Percentiles rank a stretch among this genome's conserved stretches.
Conservation (phyloP, 108 stramenopile species). For the Discostella stelligeroides region DNA sequence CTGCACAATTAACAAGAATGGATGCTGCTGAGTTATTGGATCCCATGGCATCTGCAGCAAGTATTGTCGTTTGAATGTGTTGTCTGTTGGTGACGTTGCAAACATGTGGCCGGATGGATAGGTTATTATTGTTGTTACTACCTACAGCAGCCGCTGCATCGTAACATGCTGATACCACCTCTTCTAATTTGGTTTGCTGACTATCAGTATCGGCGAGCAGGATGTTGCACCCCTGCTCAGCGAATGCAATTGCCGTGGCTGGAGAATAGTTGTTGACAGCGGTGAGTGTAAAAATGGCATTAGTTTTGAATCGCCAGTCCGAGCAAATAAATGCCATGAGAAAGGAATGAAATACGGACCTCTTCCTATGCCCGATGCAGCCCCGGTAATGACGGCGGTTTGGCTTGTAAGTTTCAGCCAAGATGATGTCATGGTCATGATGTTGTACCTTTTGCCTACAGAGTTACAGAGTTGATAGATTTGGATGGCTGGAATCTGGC, state of each 20-base stretch:
- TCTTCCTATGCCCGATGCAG: slow-evolving; percentile 81
- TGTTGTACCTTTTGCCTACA: too few species aligned
- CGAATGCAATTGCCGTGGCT: slow-evolving; percentile 20
- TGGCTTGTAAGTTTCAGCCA: slow-evolving; percentile 61
- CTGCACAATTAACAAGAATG: slow-evolving; percentile 78
- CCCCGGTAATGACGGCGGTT: slow-evolving; percentile 75
- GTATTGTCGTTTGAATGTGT: slow-evolving; percentile 50
- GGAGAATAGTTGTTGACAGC: too few species aligned
- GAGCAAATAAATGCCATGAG: background rate
- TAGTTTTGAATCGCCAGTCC: too few species aligned
- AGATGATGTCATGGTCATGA: background rate
- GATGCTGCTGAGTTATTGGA: slow-evolving; percentile 43
- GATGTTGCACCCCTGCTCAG: slow-evolving; percentile 42
- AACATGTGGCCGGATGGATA: slow-evolving; percentile 24
- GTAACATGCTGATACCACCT: slow-evolving; percentile 27
- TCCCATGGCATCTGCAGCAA: slow-evolving; percentile 34
- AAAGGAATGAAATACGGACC: background rate
- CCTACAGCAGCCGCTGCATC: background rate
- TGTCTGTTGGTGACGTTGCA: slow-evolving; percentile 61
- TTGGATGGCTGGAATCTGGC: too few species aligned
- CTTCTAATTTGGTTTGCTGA: slow-evolving; percentile 21
- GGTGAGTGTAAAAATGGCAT: too few species aligned
- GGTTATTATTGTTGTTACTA: slow-evolving; percentile 1
- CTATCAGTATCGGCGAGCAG: slow-evolving; percentile 40
- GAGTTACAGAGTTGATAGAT: too few species aligned